Evolutionary conservation across 305 asterid genomes (phyloP), one percentile per base, ranked within the genome.

Genomic region (Ilex paraguariensis): DNA sequence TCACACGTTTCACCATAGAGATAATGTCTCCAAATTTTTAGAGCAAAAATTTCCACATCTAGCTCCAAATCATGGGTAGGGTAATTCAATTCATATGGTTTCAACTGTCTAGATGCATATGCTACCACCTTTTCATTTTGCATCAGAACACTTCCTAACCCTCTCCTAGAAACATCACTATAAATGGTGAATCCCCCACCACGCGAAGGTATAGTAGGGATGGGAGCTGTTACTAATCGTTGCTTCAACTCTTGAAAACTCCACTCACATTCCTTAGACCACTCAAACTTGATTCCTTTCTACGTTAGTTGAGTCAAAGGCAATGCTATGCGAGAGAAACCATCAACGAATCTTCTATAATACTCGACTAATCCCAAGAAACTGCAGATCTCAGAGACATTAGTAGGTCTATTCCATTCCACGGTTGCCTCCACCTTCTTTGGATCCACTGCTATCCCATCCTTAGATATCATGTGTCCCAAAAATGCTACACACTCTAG

Each of bases 71-170:
- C 63, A n/a, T 32, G 39, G 1, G n/a, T 66, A 1, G 58, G 59
- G 12, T 49, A 48, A 14, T 58, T 51, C 7, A 12, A 17, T 14
- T 57, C 57, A 3, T 48, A 13, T 15, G 10, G 6, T 10, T 66
- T 58, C 0, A 66, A 57, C 2, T 45, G 54, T 11, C 56, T 3
- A 2, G 56, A 46, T 30, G 62, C 58, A 57, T 65, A 65, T 4
- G 52, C 58, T 46, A 64, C 42, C 30, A 55, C 31, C 36, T 13
- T 64, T 3, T 12, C 61, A 64, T 55, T 1, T 13, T 63, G 36
- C 58, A 15, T 13, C 0, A 61, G 5, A 10, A n/a, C 57, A 49
- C 33, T 12, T 16, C 42, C 44, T 12, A 14, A 1, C n/a, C 54
- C 64, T 7, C 8, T 11, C 0, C 9, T 0, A 6, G 54, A 15